Evolutionary conservation across 2,329 filamentous ascomycete genomes (phyloP).

Genomic region (Arthrobotrys sphaeroides): DNA sequence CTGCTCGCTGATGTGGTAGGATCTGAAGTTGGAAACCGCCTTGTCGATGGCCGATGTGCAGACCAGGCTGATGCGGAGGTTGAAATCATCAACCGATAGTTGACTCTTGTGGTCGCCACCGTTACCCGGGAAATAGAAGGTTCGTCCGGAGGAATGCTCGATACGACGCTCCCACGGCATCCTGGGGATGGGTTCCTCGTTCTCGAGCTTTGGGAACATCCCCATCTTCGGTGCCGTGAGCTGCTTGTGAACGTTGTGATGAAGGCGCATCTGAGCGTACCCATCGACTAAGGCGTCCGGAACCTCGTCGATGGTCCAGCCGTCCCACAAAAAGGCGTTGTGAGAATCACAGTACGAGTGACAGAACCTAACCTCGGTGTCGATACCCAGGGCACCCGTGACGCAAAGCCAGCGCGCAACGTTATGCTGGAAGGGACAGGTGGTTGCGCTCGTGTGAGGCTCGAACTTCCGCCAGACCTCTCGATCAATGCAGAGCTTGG

Average conservation of each 20-base stretch:
- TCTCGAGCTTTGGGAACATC: slow-evolving; percentile 12
- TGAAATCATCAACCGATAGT: slow-evolving; percentile 27
- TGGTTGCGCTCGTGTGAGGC: background rate
- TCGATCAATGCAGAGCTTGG: slow-evolving; percentile 34
- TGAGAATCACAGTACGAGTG: slow-evolving; percentile 46
- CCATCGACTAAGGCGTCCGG: slow-evolving; percentile 3
- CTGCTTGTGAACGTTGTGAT: slow-evolving; percentile 32
- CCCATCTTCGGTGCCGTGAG: background rate
- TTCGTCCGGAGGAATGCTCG: slow-evolving; percentile 21
- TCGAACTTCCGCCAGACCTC: slow-evolving; percentile 28
- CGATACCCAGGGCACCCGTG: slow-evolving; percentile 41
- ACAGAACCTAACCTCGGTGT: slow-evolving; percentile 45
- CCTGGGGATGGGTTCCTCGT: slow-evolving; percentile 38
- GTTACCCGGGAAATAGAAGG: slow-evolving; percentile 46
- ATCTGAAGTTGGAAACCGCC: slow-evolving; percentile 28
- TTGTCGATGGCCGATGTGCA: slow-evolving; percentile 43
- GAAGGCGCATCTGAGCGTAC: slow-evolving; percentile 31
- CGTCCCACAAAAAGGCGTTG: slow-evolving; percentile 43
- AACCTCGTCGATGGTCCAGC: slow-evolving; percentile 23
- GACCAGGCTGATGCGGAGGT: slow-evolving; percentile 16
- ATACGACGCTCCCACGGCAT: slow-evolving; percentile 47
- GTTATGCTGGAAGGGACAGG: slow-evolving; percentile 39
- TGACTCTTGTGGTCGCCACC: slow-evolving; percentile 40
- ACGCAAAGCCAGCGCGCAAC: slow-evolving; percentile 42
- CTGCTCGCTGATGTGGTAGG: slow-evolving; percentile 30